A percentile compares a stretch with the other conserved stretches of the same genome.
phyloP scores from a whole-genome alignment of 1,284 basidiomycete species.

The Microbotryum lychnidis-dioicae region DNA sequence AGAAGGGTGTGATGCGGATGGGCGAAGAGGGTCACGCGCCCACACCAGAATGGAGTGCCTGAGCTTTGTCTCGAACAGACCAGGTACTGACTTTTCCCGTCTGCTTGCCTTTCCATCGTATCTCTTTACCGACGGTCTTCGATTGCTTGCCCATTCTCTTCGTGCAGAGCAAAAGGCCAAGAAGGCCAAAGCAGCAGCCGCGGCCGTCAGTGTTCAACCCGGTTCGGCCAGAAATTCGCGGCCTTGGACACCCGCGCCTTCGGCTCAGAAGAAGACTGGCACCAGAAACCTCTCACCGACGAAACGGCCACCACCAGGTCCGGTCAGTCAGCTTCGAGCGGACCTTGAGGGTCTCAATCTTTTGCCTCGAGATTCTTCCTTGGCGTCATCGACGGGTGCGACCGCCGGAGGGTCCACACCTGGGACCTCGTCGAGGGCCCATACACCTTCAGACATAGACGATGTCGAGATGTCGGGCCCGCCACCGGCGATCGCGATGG shows the following conservation, averaged over 20 bases:
- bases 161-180: conserved; percentile 14
- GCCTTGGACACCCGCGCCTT: conserved; percentile 12
- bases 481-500: conserved; percentile 42
- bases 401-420: background rate
- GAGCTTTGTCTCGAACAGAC: background rate
- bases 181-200: conserved; percentile 7
- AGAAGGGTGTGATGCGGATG: too few species aligned
- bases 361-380: background rate
- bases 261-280: conserved; percentile 13
- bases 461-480: conserved; percentile 10
- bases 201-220: conserved; percentile 1
- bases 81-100: conserved; percentile 12
- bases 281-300: conserved; percentile 11
- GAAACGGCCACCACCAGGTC: conserved; percentile 16
- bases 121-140: background rate
- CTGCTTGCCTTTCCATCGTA: conserved; percentile 2
- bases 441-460: conserved; percentile 11
- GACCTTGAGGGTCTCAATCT: conserved; percentile 72
- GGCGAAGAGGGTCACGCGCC: too few species aligned
- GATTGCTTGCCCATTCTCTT: background rate
- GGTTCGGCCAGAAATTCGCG: conserved; percentile 13
- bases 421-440: too few species aligned
- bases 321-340: conserved; percentile 47
- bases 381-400: background rate
- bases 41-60: background rate